Evolutionary conservation across 1,284 basidiomycete genomes (phyloP), one percentile per base, ranked within the genome.

Genomic region (Naganishia sp.): DNA sequence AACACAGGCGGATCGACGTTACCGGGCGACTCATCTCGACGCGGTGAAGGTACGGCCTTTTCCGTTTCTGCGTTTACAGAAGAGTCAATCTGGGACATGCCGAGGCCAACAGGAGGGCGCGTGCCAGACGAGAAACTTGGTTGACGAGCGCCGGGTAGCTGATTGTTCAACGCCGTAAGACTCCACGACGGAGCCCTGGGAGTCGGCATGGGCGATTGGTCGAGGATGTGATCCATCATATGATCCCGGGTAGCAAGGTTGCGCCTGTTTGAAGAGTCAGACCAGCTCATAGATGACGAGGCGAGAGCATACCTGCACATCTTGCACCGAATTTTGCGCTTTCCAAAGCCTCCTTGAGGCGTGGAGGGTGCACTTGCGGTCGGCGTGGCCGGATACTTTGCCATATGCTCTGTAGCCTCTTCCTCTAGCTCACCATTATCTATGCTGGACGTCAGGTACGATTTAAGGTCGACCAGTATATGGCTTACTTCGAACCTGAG

Each of bases 181-280:
- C 35, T 52, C 13, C 63, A 39, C 10, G 73, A 75, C 0, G 77
- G 77, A 5, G 77, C 76, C 23, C 76, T 72, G 13, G 76, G 73
- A 6, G 71, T 35, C 11, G 57, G 57, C 35, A 43, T 43, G 15
- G 75, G 76, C 1, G 72, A 70, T 71, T 78, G 77, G 63, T 78
- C 77, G 54, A 78, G 73, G 46, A 90, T 91, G 74, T 94, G 92
- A 74, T 92, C 90, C 67, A 94, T 85, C 88, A 95, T 92, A 76
- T 94, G 90, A 74, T 94, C 92, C 28, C 90, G 84, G 0, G 90
- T 85, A 0, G 93, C 93, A 15, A 95, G 83, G 73, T 93, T 91
- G 65, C 88, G 87, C 68, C 90, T 58, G 3, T 9, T 17, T 17
- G 4, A 5, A 1, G 23, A 89, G 71, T 32, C 49, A 10, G 41